Percentiles rank a stretch among this genome's conserved stretches.
Evolutionary conservation across 352 stramenopile genomes (phyloP).

Genomic region (Phytophthora melonis): DNA sequence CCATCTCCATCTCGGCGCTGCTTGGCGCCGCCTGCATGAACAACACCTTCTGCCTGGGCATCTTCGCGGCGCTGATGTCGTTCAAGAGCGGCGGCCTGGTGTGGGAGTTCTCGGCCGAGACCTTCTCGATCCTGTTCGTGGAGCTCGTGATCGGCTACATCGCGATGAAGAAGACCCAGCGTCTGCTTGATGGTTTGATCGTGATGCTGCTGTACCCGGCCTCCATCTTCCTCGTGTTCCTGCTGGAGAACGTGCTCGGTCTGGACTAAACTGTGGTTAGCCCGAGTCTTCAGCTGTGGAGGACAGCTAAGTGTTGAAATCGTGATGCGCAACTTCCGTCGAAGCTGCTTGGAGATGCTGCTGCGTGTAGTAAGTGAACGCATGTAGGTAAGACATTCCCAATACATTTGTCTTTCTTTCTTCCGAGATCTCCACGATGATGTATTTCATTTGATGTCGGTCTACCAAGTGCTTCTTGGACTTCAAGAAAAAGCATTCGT

Average conservation of each 20-base stretch:
- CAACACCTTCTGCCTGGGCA: slow-evolving; percentile 99
- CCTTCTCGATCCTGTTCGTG: slow-evolving; percentile 96
- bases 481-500: too few species aligned
- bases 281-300: slow-evolving; percentile 13
- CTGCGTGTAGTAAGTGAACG: background rate
- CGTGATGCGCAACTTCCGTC: slow-evolving; percentile 1
- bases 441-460: too few species aligned
- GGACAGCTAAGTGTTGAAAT: slow-evolving; percentile 10
- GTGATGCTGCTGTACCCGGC: slow-evolving; percentile 94
- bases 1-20: slow-evolving; percentile 94
- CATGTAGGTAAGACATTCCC: background rate
- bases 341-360: slow-evolving; percentile 5
- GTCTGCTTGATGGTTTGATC: slow-evolving; percentile 80
- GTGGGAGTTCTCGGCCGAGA: slow-evolving; percentile 99
- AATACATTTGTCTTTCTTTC: too few species aligned
- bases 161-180: slow-evolving; percentile 90
- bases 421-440: too few species aligned
- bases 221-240: slow-evolving; percentile 93
- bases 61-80: slow-evolving; percentile 98
- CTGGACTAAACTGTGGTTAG: slow-evolving; percentile 80
- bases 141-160: slow-evolving; percentile 91
- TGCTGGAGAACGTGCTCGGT: slow-evolving; percentile 93
- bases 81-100: slow-evolving; percentile 92
- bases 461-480: too few species aligned
- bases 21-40: slow-evolving; percentile 98